Evolutionary conservation across 768 basidiomycete species (phyloP).

Genomic region (Baorangia bicolor): DNA sequence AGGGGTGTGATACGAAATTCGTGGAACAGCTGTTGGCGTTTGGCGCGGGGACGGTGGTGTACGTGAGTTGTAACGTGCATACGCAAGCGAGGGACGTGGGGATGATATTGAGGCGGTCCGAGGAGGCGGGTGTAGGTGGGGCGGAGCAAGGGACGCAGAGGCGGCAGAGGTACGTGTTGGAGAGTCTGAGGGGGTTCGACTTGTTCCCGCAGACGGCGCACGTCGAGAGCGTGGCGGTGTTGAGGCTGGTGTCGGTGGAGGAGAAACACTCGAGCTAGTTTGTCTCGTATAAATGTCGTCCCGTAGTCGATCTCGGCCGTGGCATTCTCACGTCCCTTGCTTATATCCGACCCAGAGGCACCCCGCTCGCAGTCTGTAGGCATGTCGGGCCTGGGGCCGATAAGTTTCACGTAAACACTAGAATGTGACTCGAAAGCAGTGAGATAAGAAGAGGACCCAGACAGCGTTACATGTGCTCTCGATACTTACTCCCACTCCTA

Average conservation of each 20-base stretch:
- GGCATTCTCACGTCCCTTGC: too few species aligned
- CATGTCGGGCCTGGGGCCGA: background rate
- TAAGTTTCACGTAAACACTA: background rate
- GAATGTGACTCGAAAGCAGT: background rate
- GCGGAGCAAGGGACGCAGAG: conserved; percentile 32
- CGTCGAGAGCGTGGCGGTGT: conserved; percentile 79
- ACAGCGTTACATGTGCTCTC: too few species aligned
- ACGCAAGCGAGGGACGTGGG: conserved; percentile 90
- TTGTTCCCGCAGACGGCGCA: conserved; percentile 96
- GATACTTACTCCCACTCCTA: background rate
- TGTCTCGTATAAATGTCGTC: background rate
- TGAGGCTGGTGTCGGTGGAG: conserved; percentile 42
- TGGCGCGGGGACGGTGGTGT: conserved; percentile 68
- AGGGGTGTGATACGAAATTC: conserved; percentile 85
- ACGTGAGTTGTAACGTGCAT: conserved; percentile 95
- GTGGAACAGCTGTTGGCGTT: conserved; percentile 76
- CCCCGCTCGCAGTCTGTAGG: too few species aligned
- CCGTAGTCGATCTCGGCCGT: background rate
- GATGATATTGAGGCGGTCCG: conserved; percentile 51
- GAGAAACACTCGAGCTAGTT: background rate
- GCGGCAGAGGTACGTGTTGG: conserved; percentile 63
- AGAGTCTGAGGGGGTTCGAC: conserved; percentile 87
- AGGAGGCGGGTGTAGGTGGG: conserved; percentile 36
- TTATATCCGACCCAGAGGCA: too few species aligned
- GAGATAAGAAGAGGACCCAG: background rate